phyloP scores from a whole-genome alignment of 176 grass and related monocot species.

The Melocanna baccifera region DNA sequence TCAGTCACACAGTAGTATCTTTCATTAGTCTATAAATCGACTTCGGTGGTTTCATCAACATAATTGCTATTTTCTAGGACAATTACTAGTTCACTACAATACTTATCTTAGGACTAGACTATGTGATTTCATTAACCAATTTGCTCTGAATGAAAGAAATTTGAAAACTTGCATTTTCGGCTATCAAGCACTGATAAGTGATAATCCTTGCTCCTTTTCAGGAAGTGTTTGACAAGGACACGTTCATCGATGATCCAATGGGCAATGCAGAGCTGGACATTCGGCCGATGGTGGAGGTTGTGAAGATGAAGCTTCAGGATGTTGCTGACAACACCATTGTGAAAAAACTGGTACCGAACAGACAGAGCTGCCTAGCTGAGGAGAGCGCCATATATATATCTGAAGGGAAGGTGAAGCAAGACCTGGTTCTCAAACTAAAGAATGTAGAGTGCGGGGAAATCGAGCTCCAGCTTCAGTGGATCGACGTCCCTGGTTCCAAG shows the following conservation, averaged over 20 bases:
- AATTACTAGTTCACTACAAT: not conserved
- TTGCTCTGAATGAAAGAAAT: not conserved
- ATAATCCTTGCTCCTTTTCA: slow-evolving; percentile 28
- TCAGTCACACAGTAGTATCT: not conserved
- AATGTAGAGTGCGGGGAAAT: slow-evolving; percentile 63
- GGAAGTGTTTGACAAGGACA: slow-evolving; percentile 92
- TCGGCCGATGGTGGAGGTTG: slow-evolving; percentile 53
- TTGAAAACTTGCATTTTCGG: not conserved
- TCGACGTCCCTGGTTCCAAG: slow-evolving; percentile 40
- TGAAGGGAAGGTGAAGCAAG: slow-evolving; percentile 59
- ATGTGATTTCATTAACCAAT: not conserved
- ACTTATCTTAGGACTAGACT: not conserved
- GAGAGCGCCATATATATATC: slow-evolving; percentile 45
- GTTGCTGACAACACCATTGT: slow-evolving; percentile 42
- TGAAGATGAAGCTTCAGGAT: slow-evolving; percentile 60
- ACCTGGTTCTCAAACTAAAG: slow-evolving; percentile 49
- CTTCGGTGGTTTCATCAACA: not conserved
- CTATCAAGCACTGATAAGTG: not conserved
- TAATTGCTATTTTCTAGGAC: not conserved
- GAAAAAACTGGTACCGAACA: slow-evolving; percentile 48
- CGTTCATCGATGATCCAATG: slow-evolving; percentile 78
- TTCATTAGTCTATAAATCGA: not conserved
- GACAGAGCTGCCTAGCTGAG: slow-evolving; percentile 66
- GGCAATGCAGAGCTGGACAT: slow-evolving; percentile 78
- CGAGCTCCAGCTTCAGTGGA: slow-evolving; percentile 59